Conservation (phyloP, 2,329 filamentous ascomycete species). For the Metarhizium sp. region DNA sequence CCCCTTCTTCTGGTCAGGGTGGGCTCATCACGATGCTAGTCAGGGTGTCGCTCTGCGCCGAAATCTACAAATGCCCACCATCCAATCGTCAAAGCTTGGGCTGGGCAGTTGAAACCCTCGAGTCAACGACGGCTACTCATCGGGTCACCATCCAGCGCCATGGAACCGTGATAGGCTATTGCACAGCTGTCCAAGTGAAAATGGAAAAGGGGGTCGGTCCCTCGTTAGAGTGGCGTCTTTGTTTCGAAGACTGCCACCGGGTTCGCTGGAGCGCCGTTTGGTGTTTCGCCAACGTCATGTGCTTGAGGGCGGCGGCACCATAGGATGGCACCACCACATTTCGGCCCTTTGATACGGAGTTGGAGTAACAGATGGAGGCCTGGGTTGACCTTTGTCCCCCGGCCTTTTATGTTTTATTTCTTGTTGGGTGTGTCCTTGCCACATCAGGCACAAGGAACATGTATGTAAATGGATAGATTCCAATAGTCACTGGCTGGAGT, state of each 20-base stretch:
- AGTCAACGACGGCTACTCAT: neutral
- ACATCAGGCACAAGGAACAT: neutral
- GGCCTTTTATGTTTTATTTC: no score
- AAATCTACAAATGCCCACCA: no score
- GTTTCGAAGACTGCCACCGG: neutral
- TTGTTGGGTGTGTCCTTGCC: neutral
- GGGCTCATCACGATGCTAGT: no score
- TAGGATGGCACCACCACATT: neutral
- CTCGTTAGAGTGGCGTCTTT: neutral
- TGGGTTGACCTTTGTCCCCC: no score
- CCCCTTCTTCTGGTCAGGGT: no score
- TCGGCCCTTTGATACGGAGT: neutral
- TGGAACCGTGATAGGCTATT: neutral
- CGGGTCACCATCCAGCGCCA: neutral
- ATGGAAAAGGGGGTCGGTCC: neutral
- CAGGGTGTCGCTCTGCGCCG: no score
- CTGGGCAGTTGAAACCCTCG: neutral
- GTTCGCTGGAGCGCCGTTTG: neutral
- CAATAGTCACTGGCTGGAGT: neutral
- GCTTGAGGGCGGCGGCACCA: neutral
- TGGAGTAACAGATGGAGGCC: no score
- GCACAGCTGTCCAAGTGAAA: neutral
- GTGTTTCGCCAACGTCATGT: neutral
- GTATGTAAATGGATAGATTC: neutral
- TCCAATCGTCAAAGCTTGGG: neutral